Percentiles rank a stretch among this genome's conserved stretches.
phyloP scores from a whole-genome alignment of 1,139 yeast genomes.

The Kluyveromyces sp. region DNA sequence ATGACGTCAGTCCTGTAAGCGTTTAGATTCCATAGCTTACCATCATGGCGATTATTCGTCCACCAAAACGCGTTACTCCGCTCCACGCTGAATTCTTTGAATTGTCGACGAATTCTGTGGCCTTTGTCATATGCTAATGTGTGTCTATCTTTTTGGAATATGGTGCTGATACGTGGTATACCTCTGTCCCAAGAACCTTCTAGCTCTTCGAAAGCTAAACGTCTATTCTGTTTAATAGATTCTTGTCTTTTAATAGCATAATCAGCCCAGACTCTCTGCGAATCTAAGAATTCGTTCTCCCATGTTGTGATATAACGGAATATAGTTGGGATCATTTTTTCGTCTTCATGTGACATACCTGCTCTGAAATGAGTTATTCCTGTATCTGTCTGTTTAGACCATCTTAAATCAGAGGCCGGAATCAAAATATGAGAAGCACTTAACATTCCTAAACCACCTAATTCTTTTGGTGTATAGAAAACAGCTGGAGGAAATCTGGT shows the following conservation, averaged over 20 bases:
- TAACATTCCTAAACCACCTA: conserved; percentile 96
- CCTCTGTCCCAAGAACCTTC: conserved; percentile 97
- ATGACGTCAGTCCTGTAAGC: conserved; percentile 93
- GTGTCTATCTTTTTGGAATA: conserved; percentile 92
- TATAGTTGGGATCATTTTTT: conserved; percentile 81
- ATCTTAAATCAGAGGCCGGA: conserved; percentile 84
- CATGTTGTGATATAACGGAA: conserved; percentile 90
- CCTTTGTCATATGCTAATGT: conserved; percentile 95
- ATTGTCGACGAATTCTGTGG: conserved; percentile 74
- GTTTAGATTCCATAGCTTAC: conserved; percentile 88
- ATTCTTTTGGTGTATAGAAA: conserved; percentile 91
- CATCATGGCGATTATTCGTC: conserved; percentile 91
- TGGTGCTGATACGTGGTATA: conserved; percentile 87
- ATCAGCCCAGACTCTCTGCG: conserved; percentile 97
- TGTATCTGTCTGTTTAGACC: conserved; percentile 91
- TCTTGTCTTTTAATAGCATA: conserved; percentile 86
- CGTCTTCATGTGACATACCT: conserved; percentile 79
- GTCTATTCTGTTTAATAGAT: conserved; percentile 77
- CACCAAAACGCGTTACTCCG: conserved; percentile 92
- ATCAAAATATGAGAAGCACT: conserved; percentile 94
- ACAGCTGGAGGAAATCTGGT: conserved; percentile 98
- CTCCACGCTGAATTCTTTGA: conserved; percentile 63
- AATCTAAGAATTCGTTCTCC: conserved; percentile 93
- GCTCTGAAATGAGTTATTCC: conserved; percentile 93
- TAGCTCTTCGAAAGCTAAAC: conserved; percentile 86